These are phyloP conservation scores for Trichoderma citrinoviride DNA, from an alignment of 2,329 filamentous ascomycete genomes.

Conservation along the genomic window DNA sequence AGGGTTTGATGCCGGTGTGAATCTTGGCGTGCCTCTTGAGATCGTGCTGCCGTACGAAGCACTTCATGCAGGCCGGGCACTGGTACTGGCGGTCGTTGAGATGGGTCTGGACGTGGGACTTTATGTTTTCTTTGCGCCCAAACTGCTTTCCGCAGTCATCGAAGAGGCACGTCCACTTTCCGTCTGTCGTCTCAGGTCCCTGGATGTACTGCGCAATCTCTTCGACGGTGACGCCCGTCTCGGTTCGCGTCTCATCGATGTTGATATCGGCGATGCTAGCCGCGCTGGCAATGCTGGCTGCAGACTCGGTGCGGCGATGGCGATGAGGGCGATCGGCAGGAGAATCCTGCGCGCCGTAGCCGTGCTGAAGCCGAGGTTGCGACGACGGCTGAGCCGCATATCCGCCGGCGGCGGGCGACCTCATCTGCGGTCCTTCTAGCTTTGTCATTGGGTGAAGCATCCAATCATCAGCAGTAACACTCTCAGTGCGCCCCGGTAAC, in stretches of 20 bases:
- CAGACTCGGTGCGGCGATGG: slow-evolving; percentile 58
- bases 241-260: slow-evolving; percentile 63
- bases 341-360: slow-evolving; percentile 21
- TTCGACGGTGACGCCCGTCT: slow-evolving; percentile 83
- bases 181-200: slow-evolving; percentile 68
- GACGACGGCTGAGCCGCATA: slow-evolving; percentile 37
- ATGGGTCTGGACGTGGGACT: slow-evolving; percentile 96
- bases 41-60: slow-evolving; percentile 95
- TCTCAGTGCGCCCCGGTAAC: slow-evolving; percentile 37
- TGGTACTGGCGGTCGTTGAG: slow-evolving; percentile 93
- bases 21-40: slow-evolving; percentile 97
- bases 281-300: slow-evolving; percentile 56
- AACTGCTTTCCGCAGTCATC: slow-evolving; percentile 84
- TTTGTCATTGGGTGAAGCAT: slow-evolving; percentile 46
- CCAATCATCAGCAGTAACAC: slow-evolving; percentile 33
- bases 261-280: slow-evolving; percentile 61
- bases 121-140: slow-evolving; percentile 98
- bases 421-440: slow-evolving; percentile 43
- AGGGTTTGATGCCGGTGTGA: slow-evolving; percentile 92
- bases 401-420: slow-evolving; percentile 39
- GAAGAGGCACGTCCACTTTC: slow-evolving; percentile 76
- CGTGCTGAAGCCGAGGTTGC: slow-evolving; percentile 28
- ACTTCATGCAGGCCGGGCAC: slow-evolving; percentile 90
- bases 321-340: slow-evolving; percentile 29
- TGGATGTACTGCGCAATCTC: slow-evolving; percentile 75